Evolutionary conservation across 164 flowering plant species (phyloP).

Genomic region (Stephania cephalantha): DNA sequence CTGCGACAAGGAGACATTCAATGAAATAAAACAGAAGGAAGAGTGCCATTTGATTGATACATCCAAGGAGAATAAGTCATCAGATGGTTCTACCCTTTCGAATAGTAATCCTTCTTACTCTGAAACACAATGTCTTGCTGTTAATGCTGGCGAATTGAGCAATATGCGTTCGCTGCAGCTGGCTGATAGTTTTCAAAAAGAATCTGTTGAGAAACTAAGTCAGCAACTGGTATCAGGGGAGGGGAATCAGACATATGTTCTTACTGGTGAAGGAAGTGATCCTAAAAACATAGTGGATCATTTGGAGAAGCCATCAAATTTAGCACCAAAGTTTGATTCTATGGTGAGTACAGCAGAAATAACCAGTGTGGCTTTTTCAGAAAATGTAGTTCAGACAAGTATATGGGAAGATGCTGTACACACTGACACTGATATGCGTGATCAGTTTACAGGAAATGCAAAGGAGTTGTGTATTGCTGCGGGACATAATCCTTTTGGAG

Average conservation of each 20-base stretch:
- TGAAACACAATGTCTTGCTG: conserved; percentile 8
- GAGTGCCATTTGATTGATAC: conserved; percentile 11
- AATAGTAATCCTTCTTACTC: conserved; percentile 9
- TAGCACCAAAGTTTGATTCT: conserved; percentile 13
- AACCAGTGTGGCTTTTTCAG: conserved; percentile 13
- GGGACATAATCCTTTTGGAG: conserved; percentile 13
- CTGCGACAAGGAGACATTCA: conserved; percentile 13
- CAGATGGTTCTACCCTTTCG: conserved; percentile 15
- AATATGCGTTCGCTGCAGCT: conserved; percentile 14
- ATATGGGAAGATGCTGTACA: conserved; percentile 13
- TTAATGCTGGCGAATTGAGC: conserved; percentile 14
- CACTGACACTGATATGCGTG: conserved; percentile 14
- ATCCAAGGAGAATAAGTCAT: conserved; percentile 9
- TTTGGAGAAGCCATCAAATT: conserved; percentile 13
- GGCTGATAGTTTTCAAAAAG: conserved; percentile 10
- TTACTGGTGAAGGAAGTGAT: conserved; percentile 11
- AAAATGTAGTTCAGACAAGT: conserved; percentile 10
- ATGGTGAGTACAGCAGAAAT: conserved; percentile 13
- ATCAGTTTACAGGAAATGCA: conserved; percentile 13
- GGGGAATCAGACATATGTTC: conserved; percentile 17
- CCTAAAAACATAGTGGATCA: conserved; percentile 9
- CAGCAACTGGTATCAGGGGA: conserved; percentile 13
- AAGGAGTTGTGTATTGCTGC: conserved; percentile 10
- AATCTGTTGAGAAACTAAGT: conserved; percentile 6
- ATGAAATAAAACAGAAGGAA: conserved; percentile 14